phyloP scores from a whole-genome alignment of 1,139 yeast species.

The Debaryomyces sp. region DNA sequence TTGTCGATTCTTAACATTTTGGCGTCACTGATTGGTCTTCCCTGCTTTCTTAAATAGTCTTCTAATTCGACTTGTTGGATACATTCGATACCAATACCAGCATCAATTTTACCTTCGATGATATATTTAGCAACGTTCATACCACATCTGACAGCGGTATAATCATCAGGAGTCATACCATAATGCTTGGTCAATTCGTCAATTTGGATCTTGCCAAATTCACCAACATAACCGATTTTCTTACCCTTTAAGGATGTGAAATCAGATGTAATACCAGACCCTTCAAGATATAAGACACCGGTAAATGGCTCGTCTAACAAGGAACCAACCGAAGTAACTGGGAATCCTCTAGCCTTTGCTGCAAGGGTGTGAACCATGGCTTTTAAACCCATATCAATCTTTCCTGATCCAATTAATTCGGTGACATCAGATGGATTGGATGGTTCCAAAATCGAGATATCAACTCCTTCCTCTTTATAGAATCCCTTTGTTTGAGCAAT shows the following conservation, averaged over 20 bases:
- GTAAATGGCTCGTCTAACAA: slow-evolving; percentile 61
- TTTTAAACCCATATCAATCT: slow-evolving; percentile 60
- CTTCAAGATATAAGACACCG: slow-evolving; percentile 55
- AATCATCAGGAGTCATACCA: slow-evolving; percentile 58
- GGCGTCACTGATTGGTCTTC: slow-evolving; percentile 50
- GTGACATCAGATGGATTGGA: slow-evolving; percentile 63
- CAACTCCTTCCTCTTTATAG: slow-evolving; percentile 53
- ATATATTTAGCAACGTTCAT: slow-evolving; percentile 62
- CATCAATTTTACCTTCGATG: slow-evolving; percentile 57
- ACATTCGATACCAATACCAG: slow-evolving; percentile 62
- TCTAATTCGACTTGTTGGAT: slow-evolving; percentile 62
- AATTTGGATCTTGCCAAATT: slow-evolving; percentile 60
- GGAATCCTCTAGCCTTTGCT: slow-evolving; percentile 61
- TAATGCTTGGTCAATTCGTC: slow-evolving; percentile 58
- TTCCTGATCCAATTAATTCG: slow-evolving; percentile 58
- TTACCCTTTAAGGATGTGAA: slow-evolving; percentile 56
- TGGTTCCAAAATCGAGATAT: slow-evolving; percentile 57
- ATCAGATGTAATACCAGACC: slow-evolving; percentile 53
- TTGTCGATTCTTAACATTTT: slow-evolving; percentile 60
- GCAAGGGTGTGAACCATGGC: slow-evolving; percentile 66
- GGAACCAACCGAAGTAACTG: slow-evolving; percentile 59
- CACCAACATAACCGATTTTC: slow-evolving; percentile 59
- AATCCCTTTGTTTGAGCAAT: slow-evolving; percentile 54
- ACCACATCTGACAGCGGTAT: slow-evolving; percentile 63
- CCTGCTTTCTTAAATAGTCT: slow-evolving; percentile 48